Evolutionary conservation across 2,329 filamentous ascomycete species (phyloP), one percentile per base, ranked within the genome.

Genomic region (Periconia macrospinosa): DNA sequence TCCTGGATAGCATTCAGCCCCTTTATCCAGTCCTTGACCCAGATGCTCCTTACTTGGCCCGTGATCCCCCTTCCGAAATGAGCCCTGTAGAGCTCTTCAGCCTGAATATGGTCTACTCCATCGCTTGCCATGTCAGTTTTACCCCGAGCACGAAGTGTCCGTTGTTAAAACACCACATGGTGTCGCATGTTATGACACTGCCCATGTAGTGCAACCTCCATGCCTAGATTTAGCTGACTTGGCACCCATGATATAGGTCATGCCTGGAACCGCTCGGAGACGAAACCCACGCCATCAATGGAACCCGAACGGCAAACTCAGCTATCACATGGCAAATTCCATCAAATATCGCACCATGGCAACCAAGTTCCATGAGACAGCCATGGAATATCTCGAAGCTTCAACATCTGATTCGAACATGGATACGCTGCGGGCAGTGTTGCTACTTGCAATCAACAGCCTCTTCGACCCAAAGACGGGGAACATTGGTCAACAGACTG

Each of bases 41-140:
- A 2, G 61, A 59, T 2, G 54, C 62, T 33, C 63, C 67, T 17
- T 72, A 70, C 41, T 60, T 72, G 1, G 44, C 42, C 20, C 50
- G 56, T 7, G 60, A 66, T 11, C 50, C 65, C 2, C 68, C 66
- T 7, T 20, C 50, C 11, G 60, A 70, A 48, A 57, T 73, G 14
- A 59, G 51, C 1, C 58, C 61, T 3, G 56, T 60, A 0, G 70
- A 73, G 27, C 53, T 56, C 1, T 72, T 73, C 47, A 61, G 61
- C 1, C 57, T 73, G 13, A 67, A 72, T 45, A 72, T 73, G 69
- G 61, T 72, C 15, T 73, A 72, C 50, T 70, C 70, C 9, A 70
- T 73, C 19, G 64, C 62, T 20, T 73, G 69, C 53, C 66, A 72
- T 44, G 54, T 71, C 23, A 27, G 23, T 27, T 3, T 5, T 2